phyloP scores from a whole-genome alignment of 371 early-diverging fungal species.

The Syncephalis plumigaleata region DNA sequence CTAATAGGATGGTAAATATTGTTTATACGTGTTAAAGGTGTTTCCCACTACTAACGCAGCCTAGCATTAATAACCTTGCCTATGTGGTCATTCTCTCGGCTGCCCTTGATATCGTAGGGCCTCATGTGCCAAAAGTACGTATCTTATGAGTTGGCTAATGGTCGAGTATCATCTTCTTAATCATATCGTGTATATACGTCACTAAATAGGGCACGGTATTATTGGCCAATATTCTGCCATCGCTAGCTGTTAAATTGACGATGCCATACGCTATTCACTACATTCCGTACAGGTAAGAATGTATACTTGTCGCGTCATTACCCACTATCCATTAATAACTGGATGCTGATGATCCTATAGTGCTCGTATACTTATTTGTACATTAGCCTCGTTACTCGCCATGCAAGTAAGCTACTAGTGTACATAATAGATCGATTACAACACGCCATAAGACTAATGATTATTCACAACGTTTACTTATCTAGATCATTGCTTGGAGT shows the following conservation, averaged over 20 bases:
- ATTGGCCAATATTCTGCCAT: constrained; percentile 25
- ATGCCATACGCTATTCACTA: constrained; percentile 20
- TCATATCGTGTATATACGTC: not conserved
- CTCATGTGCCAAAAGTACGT: constrained; percentile 14
- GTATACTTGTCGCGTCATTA: too few relatives aligned
- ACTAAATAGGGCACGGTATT: constrained; percentile 12
- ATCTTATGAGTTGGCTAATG: too few relatives aligned
- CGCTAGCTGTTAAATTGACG: constrained; percentile 16
- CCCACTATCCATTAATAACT: too few relatives aligned
- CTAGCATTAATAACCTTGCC: constrained; percentile 21
- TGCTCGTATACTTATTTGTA: constrained; percentile 11
- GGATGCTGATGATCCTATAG: not conserved
- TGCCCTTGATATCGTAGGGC: constrained; percentile 23
- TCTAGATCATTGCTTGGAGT: not conserved
- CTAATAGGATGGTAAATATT: too few relatives aligned
- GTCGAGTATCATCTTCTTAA: not conserved
- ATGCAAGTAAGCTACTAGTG: constrained; percentile 9
- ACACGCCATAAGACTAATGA: too few relatives aligned
- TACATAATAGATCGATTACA: not conserved
- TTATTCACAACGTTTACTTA: too few relatives aligned
- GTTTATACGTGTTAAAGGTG: too few relatives aligned
- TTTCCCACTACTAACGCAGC: too few relatives aligned
- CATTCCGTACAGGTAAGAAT: constrained; percentile 12
- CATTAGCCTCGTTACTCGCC: constrained; percentile 10
- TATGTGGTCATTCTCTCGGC: constrained; percentile 29